These are phyloP conservation scores for Solanum commersonii DNA, from an alignment of 257 asterid species.

Conservation along the genomic window DNA sequence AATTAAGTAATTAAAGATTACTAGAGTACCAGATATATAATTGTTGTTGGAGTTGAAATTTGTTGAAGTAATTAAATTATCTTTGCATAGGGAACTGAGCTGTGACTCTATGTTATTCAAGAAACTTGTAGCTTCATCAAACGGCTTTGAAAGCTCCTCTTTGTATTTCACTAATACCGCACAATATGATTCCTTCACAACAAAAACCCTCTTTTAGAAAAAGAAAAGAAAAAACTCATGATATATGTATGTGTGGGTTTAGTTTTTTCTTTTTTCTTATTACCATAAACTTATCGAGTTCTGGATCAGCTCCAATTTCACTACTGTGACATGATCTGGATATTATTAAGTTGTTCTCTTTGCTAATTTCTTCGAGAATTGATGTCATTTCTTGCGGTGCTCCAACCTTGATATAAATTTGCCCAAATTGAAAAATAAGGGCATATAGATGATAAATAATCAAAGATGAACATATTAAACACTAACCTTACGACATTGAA, in stretches of 20 bases:
- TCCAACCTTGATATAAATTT: conserved; percentile 40
- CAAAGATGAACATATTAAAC: background rate
- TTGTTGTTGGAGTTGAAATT: conserved; percentile 1
- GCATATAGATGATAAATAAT: background rate
- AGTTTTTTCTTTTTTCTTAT: background rate
- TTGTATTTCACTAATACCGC: conserved; percentile 45
- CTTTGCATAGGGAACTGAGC: conserved; percentile 55
- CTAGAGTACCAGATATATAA: conserved; percentile 27
- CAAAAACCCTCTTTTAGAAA: background rate
- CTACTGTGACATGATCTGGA: background rate
- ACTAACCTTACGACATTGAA: conserved; percentile 64
- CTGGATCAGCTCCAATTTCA: conserved; percentile 57
- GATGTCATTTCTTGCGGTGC: conserved; percentile 64
- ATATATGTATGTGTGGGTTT: background rate
- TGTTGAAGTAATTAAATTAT: conserved; percentile 29
- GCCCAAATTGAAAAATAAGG: background rate
- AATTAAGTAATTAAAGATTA: background rate
- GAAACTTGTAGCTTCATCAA: conserved; percentile 68
- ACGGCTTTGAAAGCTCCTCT: conserved; percentile 66
- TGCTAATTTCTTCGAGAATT: conserved; percentile 62
- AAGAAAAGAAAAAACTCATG: background rate
- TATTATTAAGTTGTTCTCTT: conserved; percentile 19
- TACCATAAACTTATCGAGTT: conserved; percentile 84
- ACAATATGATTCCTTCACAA: conserved; percentile 57
- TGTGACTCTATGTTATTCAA: conserved; percentile 56